Evolutionary conservation across 306 rosid genomes (phyloP).

Genomic region (Urtica urens): DNA sequence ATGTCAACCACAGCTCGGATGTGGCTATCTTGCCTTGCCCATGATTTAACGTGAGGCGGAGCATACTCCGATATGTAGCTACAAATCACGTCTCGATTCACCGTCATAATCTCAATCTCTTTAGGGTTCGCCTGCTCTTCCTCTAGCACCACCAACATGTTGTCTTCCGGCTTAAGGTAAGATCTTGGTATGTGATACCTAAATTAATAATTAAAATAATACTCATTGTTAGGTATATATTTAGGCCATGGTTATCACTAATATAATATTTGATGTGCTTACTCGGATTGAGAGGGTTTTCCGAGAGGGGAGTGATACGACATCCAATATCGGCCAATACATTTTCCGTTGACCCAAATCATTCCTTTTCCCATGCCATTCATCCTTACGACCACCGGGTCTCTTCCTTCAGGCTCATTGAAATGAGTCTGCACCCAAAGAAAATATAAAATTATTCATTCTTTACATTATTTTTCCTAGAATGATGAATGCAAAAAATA

Average conservation of each 20-base stretch:
- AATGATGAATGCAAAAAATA: not conserved
- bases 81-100: constrained; percentile 67
- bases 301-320: constrained; percentile 42
- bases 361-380: constrained; percentile 72
- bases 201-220: not conserved
- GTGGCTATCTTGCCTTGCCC: constrained; percentile 27
- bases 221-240: no score
- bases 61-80: constrained; percentile 29
- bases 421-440: constrained; percentile 54
- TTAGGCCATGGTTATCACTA: no score
- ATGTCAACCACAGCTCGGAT: constrained; percentile 4
- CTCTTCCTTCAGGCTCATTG: constrained; percentile 51
- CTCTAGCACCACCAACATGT: constrained; percentile 62
- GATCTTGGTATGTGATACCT: constrained; percentile 87
- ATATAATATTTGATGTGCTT: not conserved
- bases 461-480: not conserved
- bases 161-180: constrained; percentile 32
- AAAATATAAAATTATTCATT: not conserved
- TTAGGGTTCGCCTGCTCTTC: constrained; percentile 34
- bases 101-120: constrained; percentile 37
- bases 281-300: constrained; percentile 58
- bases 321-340: constrained; percentile 83
- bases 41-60: constrained; percentile 52
- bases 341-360: constrained; percentile 66
- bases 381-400: constrained; percentile 69